Percentiles rank a stretch among this genome's conserved stretches.
Conservation (phyloP, 768 basidiomycete species). For the Scleroderma bovista region DNA sequence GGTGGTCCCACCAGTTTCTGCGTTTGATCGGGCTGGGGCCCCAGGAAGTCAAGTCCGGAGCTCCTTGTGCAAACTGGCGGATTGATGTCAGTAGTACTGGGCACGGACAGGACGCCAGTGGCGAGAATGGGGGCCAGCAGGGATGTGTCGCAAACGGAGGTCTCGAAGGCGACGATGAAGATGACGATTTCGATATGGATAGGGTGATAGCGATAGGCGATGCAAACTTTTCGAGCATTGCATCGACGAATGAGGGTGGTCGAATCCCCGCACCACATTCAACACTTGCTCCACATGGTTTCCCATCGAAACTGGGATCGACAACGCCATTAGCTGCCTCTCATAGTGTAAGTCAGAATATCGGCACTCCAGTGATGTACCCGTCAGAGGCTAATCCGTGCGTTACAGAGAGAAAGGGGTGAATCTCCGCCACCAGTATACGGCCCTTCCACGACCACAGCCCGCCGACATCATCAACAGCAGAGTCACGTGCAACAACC, state of each 20-base stretch:
- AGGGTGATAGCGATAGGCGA: slow-evolving; percentile 19
- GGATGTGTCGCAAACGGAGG: slow-evolving; percentile 10
- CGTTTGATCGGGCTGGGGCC: slow-evolving; percentile 20
- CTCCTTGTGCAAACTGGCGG: slow-evolving; percentile 17
- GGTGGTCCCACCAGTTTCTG: slow-evolving; percentile 18
- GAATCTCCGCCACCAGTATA: background rate
- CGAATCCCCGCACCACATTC: slow-evolving; percentile 4
- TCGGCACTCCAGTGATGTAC: background rate
- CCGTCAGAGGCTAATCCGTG: background rate
- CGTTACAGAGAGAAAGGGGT: background rate
- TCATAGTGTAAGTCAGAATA: background rate
- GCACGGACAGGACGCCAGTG: slow-evolving; percentile 12
- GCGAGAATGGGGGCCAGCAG: background rate
- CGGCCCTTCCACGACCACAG: background rate
- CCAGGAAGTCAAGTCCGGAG: slow-evolving; percentile 16
- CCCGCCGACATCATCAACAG: background rate
- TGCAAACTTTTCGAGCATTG: slow-evolving; percentile 6
- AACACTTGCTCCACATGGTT: slow-evolving; percentile 4
- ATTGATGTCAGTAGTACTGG: slow-evolving; percentile 21
- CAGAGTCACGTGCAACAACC: slow-evolving; percentile 5
- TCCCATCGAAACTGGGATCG: background rate
- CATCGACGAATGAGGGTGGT: slow-evolving; percentile 5
- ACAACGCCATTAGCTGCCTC: background rate
- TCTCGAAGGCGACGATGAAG: slow-evolving; percentile 3
- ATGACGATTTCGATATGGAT: background rate